Evolutionary conservation across 331 rosid genomes (phyloP).

Genomic region (Malus hybrid): DNA sequence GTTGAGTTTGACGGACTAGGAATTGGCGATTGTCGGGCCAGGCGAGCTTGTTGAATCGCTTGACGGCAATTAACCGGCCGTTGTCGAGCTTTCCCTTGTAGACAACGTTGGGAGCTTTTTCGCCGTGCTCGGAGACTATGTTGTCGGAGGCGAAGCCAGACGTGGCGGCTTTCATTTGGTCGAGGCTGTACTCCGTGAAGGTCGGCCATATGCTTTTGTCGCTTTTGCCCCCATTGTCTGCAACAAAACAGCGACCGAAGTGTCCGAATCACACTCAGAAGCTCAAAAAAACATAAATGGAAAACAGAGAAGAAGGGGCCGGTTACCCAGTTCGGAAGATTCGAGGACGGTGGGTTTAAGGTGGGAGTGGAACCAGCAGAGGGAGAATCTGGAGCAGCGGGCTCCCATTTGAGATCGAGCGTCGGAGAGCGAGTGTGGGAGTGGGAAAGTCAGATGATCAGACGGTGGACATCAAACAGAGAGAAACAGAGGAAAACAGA

Average conservation of each 20-base stretch:
- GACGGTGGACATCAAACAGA: slow-evolving; percentile 20
- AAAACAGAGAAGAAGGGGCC: background rate
- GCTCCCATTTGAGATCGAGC: slow-evolving; percentile 60
- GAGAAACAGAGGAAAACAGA: background rate
- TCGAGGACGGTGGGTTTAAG: slow-evolving; percentile 74
- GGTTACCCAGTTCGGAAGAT: slow-evolving; percentile 66
- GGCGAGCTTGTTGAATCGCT: slow-evolving; percentile 88
- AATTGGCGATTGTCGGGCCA: slow-evolving; percentile 96
- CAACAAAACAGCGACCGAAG: background rate
- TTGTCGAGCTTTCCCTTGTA: slow-evolving; percentile 68
- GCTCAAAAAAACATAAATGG: background rate
- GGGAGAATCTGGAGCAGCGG: slow-evolving; percentile 83
- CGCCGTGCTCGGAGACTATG: slow-evolving; percentile 91
- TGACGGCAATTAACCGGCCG: slow-evolving; percentile 66
- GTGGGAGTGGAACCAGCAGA: slow-evolving; percentile 74
- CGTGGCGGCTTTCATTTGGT: slow-evolving; percentile 66
- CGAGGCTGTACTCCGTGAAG: slow-evolving; percentile 70
- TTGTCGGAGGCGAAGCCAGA: slow-evolving; percentile 65
- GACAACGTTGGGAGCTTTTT: slow-evolving; percentile 89
- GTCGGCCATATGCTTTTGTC: slow-evolving; percentile 48
- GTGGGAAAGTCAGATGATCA: slow-evolving; percentile 33
- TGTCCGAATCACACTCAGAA: background rate
- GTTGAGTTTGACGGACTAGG: slow-evolving; percentile 43
- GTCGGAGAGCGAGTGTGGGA: background rate
- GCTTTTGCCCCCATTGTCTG: slow-evolving; percentile 71